Percentiles rank a stretch among this genome's conserved stretches.
Evolutionary conservation across 2,329 filamentous ascomycete species (phyloP).

Genomic region (Fusarium decemcellulare): DNA sequence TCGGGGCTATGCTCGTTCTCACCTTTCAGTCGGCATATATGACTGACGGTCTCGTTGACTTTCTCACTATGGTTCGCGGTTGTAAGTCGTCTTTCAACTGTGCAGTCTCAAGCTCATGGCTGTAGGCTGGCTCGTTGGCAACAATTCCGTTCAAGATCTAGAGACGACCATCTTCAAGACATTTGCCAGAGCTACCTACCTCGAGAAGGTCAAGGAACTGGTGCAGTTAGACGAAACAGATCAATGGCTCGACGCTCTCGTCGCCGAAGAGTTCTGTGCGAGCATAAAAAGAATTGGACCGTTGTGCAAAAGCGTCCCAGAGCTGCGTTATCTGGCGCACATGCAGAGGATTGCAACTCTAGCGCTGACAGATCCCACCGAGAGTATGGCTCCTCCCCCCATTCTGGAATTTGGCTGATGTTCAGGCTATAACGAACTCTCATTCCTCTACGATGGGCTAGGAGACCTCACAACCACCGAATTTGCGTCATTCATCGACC

Average conservation of each 20-base stretch:
- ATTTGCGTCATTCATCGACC: slow-evolving; percentile 50
- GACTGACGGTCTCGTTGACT: slow-evolving; percentile 57
- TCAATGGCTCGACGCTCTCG: slow-evolving; percentile 26
- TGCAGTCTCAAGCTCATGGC: not conserved
- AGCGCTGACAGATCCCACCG: slow-evolving; percentile 42
- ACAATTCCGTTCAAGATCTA: slow-evolving; percentile 32
- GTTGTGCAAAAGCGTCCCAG: slow-evolving; percentile 50
- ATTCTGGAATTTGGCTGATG: slow-evolving; percentile 10
- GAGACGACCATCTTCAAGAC: slow-evolving; percentile 44
- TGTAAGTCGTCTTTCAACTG: slow-evolving; percentile 45
- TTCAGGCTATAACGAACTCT: slow-evolving; percentile 45
- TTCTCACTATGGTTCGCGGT: slow-evolving; percentile 55
- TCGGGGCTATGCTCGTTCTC: slow-evolving; percentile 54
- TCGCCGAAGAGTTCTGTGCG: slow-evolving; percentile 47
- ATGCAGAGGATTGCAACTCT: slow-evolving; percentile 49
- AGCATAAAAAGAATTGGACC: slow-evolving; percentile 48
- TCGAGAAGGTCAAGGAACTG: slow-evolving; percentile 45
- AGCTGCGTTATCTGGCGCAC: slow-evolving; percentile 49
- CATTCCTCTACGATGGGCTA: slow-evolving; percentile 48
- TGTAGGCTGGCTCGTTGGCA: slow-evolving; percentile 47
- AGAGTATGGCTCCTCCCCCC: slow-evolving; percentile 43
- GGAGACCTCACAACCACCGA: slow-evolving; percentile 48
- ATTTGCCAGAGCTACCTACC: slow-evolving; percentile 47
- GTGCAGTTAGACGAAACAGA: slow-evolving; percentile 22
- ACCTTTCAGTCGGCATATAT: slow-evolving; percentile 57